phyloP scores from a whole-genome alignment of 345 rosid genomes.

The Boechera retrofracta region DNA sequence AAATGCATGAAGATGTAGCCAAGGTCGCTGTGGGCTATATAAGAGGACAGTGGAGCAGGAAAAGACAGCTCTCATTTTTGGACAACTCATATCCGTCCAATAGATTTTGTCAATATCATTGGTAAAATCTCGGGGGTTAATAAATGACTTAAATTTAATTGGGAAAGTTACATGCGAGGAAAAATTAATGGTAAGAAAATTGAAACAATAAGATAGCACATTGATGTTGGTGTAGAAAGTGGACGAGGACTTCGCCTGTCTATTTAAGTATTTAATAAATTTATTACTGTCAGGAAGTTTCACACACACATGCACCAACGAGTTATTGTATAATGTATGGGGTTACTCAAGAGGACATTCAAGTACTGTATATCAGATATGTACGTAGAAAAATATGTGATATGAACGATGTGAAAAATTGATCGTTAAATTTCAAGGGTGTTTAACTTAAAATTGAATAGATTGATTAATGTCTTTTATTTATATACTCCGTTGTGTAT shows the following conservation, averaged over 20 bases:
- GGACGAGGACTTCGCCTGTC: constrained; percentile 35
- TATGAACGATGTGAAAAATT: too few relatives aligned
- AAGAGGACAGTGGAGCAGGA: constrained; percentile 17
- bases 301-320: constrained; percentile 1
- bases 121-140: not conserved
- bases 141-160: not conserved
- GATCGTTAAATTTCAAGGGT: too few relatives aligned
- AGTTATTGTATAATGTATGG: not conserved
- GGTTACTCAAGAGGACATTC: not conserved
- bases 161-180: constrained; percentile 21
- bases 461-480: too few relatives aligned
- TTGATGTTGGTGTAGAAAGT: constrained; percentile 39
- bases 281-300: not conserved
- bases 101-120: constrained; percentile 20
- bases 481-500: too few relatives aligned
- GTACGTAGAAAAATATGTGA: too few relatives aligned
- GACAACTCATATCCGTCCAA: constrained; percentile 39
- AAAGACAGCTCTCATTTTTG: constrained; percentile 30
- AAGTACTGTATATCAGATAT: not conserved
- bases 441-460: too few relatives aligned
- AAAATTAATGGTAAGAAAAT: constrained; percentile 28
- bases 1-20: constrained; percentile 30
- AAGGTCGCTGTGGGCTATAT: constrained; percentile 38
- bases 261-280: constrained; percentile 6
- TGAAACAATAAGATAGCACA: constrained; percentile 31